Percentiles rank a stretch among this genome's conserved stretches.
Evolutionary conservation across 345 rosid species (phyloP).

Genomic region (Gossypium herbaceum): DNA sequence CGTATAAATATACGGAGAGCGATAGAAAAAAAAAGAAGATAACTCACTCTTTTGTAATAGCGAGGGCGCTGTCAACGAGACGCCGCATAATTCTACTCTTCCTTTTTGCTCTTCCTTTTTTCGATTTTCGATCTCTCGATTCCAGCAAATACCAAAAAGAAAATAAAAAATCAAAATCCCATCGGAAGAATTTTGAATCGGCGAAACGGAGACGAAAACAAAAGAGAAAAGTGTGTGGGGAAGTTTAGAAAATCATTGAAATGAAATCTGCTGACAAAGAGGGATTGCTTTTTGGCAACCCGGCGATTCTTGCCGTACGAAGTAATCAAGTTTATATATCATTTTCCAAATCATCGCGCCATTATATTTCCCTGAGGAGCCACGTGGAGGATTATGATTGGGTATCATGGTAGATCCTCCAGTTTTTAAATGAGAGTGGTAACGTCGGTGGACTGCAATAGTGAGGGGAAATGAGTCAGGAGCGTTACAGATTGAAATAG

Average conservation of each 20-base stretch:
- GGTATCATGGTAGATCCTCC: background rate
- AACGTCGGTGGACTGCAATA: background rate
- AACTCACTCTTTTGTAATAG: constrained; percentile 89
- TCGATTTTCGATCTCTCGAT: background rate
- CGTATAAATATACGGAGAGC: background rate
- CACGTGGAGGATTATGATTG: constrained; percentile 21
- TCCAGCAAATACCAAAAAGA: background rate
- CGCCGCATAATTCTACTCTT: constrained; percentile 46
- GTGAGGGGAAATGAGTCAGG: background rate
- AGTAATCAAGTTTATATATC: constrained; percentile 15
- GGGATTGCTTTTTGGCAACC: constrained; percentile 6
- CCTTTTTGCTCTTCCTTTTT: background rate
- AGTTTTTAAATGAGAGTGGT: background rate
- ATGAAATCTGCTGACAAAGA: constrained; percentile 10
- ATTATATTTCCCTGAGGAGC: background rate
- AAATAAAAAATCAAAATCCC: background rate
- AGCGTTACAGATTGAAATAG: background rate
- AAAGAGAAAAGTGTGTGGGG: background rate
- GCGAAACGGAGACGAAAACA: background rate
- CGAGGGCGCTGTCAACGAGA: constrained; percentile 78
- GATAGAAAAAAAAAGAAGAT: constrained; percentile 18
- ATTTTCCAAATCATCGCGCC: background rate
- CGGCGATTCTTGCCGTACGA: constrained; percentile 42
- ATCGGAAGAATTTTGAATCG: background rate
- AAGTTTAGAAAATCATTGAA: background rate